Percentiles rank a stretch among this genome's conserved stretches.
These are phyloP conservation scores for Erucastrum elatum DNA, from an alignment of 345 rosid genomes.

Conservation along the genomic window DNA sequence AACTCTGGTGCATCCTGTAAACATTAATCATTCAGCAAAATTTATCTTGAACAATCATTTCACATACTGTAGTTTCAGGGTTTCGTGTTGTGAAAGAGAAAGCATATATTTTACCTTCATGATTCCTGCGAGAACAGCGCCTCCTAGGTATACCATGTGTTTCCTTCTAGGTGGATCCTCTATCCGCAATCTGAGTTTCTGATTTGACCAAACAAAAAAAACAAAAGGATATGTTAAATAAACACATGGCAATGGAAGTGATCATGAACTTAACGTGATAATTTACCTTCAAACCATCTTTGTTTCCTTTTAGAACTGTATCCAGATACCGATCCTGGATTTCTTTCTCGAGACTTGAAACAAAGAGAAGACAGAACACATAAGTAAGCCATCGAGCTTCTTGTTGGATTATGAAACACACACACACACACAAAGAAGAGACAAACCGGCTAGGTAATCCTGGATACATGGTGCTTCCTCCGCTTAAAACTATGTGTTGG, in stretches of 20 bases:
- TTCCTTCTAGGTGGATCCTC: conserved; percentile 99
- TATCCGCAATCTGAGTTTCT: conserved; percentile 81
- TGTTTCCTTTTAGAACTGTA: conserved; percentile 89
- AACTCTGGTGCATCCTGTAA: conserved; percentile 95
- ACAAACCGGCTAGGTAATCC: conserved; percentile 95
- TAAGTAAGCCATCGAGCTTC: neutral
- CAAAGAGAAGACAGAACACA: conserved; percentile 17
- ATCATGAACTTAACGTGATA: neutral
- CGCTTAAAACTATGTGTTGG: conserved; percentile 96
- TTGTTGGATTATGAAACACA: neutral
- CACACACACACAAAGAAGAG: neutral
- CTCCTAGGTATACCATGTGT: conserved; percentile 99
- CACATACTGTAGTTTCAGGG: neutral
- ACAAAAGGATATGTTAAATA: neutral
- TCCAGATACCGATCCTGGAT: conserved; percentile 87
- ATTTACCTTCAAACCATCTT: conserved; percentile 89
- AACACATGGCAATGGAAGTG: neutral
- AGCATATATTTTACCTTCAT: conserved; percentile 65
- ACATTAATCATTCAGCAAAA: neutral
- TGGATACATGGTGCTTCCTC: conserved; percentile 99
- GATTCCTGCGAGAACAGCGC: conserved; percentile 97
- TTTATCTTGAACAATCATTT: neutral
- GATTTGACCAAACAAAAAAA: conserved; percentile 12
- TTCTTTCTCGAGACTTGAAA: conserved; percentile 86
- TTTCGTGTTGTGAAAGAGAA: conserved; percentile 3